Evolutionary conservation across 1,284 basidiomycete genomes (phyloP), one percentile per base, ranked within the genome.

Genomic region (Tilletia horrida): DNA sequence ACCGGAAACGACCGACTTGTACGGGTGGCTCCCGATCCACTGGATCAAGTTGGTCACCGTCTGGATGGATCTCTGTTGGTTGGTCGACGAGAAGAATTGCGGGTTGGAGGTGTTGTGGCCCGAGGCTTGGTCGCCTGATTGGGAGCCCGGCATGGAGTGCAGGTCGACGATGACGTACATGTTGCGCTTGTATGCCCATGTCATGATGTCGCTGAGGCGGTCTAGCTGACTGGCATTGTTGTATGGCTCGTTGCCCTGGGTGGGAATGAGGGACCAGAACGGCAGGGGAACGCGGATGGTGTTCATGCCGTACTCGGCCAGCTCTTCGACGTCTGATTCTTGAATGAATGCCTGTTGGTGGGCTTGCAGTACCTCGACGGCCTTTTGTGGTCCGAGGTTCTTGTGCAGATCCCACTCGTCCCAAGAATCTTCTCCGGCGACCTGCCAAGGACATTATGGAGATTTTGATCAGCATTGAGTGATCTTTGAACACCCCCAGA

Each of bases 71-170:
- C 69, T 71, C 3, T 68, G 67, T 64, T 76, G 73, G 68, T 79
- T 74, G 62, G 57, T n/a, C 55, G 69, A 63, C 1, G 13, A 23
- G 66, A 69, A 81, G 76, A 76, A 81, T 52, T 66, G 45, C 35
- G 70, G 64, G 65, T 68, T 69, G 65, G 76, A 72, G 50, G 73
- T 74, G 72, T 78, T 79, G 76, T 72, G 76, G 4, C 79, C 79
- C 9, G 72, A 75, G 13, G 77, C 77, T 69, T 80, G 79, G 67
- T 80, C 79, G 47, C 78, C 78, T 63, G 78, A 79, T 71, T 84
- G 83, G n/a, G 78, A 80, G 48, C 83, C 83, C 13, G 83, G 83
- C 66, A 84, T 74, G 40, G 82, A 83, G 73, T 84, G 83, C 44
- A 83, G 70, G 67, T 84, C 83, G 61, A 84, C 75, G 67, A 83